phyloP scores from a whole-genome alignment of 139 green algal species.

The Tetradesmus lagerheimii region DNA sequence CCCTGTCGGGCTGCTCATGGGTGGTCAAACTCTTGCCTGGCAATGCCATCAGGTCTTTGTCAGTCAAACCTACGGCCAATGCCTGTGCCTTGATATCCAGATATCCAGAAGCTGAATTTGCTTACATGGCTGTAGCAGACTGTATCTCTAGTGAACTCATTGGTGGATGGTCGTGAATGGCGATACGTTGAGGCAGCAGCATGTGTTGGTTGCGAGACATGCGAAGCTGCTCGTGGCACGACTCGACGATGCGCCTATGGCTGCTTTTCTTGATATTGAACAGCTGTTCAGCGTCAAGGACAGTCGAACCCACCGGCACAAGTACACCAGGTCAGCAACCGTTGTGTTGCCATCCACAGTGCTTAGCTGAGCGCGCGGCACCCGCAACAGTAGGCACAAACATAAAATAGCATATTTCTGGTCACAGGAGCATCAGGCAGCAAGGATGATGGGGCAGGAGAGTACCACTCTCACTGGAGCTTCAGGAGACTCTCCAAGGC shows the following conservation, averaged over 20 bases:
- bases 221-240: no score
- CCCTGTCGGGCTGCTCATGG: neutral
- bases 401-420: neutral
- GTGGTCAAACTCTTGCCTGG: neutral
- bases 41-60: neutral
- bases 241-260: neutral
- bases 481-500: neutral
- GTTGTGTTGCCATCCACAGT: neutral
- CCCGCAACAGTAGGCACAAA: neutral
- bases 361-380: neutral
- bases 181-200: neutral
- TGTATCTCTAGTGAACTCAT: no score
- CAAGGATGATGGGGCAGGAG: neutral
- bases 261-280: neutral
- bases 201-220: neutral
- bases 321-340: neutral
- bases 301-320: neutral
- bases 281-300: neutral
- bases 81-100: no score
- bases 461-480: neutral
- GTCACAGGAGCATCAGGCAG: neutral
- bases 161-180: neutral
- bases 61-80: neutral
- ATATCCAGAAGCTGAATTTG: no score
- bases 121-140: no score